phyloP scores from a whole-genome alignment of 2,329 filamentous ascomycete species.

The Ceratocystis harringtonii region DNA sequence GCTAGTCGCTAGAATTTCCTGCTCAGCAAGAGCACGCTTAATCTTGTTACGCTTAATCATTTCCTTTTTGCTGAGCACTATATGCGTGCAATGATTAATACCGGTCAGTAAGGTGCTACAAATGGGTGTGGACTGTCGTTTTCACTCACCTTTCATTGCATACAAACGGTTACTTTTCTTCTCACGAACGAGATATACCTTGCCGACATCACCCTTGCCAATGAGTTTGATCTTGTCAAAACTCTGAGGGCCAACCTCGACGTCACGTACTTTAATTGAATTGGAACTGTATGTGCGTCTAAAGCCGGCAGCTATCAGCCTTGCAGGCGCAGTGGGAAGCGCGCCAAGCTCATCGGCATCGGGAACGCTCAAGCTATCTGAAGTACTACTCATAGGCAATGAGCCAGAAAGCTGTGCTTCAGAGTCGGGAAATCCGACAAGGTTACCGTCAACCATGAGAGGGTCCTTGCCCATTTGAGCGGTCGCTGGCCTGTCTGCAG shows the following conservation, averaged over 20 bases:
- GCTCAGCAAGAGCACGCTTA: constrained; percentile 91
- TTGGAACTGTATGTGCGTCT: constrained; percentile 96
- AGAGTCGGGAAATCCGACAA: constrained; percentile 33
- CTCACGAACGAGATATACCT: constrained; percentile 92
- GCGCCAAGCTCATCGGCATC: constrained; percentile 40
- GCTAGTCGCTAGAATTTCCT: constrained; percentile 94
- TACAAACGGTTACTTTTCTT: constrained; percentile 94
- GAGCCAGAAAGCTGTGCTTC: constrained; percentile 22
- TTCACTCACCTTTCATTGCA: constrained; percentile 81
- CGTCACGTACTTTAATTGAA: constrained; percentile 94
- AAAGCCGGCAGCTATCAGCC: constrained; percentile 55
- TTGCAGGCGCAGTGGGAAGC: constrained; percentile 51
- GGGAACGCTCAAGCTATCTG: constrained; percentile 28
- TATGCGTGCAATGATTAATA: neutral
- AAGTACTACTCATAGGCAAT: constrained; percentile 21
- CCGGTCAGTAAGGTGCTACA: constrained; percentile 24
- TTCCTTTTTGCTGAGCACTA: constrained; percentile 97
- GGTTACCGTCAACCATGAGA: constrained; percentile 33
- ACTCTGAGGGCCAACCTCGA: constrained; percentile 86
- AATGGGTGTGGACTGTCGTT: neutral
- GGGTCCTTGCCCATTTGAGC: constrained; percentile 78
- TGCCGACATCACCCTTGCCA: constrained; percentile 95
- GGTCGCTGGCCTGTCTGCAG: constrained; percentile 58
- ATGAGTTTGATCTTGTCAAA: constrained; percentile 99
- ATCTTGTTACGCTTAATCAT: constrained; percentile 99